A percentile compares a stretch with the other conserved stretches of the same genome.
Evolutionary conservation across 768 basidiomycete genomes (phyloP).

Genomic region (Macrocybe gigantea): DNA sequence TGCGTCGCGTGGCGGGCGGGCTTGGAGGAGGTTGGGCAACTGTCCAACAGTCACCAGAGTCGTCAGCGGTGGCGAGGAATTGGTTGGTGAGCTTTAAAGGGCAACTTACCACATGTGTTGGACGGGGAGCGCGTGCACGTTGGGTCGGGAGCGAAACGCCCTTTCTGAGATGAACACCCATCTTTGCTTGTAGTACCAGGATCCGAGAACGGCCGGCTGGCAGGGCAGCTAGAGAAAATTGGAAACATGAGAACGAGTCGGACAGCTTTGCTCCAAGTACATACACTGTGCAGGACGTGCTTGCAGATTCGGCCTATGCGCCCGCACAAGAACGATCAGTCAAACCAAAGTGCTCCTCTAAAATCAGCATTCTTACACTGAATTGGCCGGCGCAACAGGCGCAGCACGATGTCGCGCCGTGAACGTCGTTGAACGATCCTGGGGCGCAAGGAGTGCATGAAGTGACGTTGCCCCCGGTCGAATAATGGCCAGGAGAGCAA

Average conservation of each 20-base stretch:
- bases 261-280: not conserved
- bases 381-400: constrained; percentile 20
- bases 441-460: constrained; percentile 15
- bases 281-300: constrained; percentile 16
- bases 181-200: constrained; percentile 14
- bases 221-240: constrained; percentile 14
- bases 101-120: constrained; percentile 16
- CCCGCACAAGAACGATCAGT: not conserved
- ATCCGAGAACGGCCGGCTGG: constrained; percentile 16
- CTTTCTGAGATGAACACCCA: constrained; percentile 13
- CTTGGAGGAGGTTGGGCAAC: constrained; percentile 6
- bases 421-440: constrained; percentile 20
- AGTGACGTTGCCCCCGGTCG: constrained; percentile 10
- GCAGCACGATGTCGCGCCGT: constrained; percentile 19
- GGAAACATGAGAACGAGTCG: not conserved
- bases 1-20: constrained; percentile 2
- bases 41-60: not conserved
- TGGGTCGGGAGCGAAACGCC: constrained; percentile 8
- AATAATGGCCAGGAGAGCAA: constrained; percentile 21
- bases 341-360: not conserved
- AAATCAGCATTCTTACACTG: constrained; percentile 11
- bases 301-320: constrained; percentile 13
- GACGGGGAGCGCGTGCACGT: constrained; percentile 9
- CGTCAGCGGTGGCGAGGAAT: not conserved
- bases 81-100: not conserved